These are phyloP conservation scores for Clonostachys chloroleuca DNA, from an alignment of 2,329 filamentous ascomycete species.

Conservation along the genomic window DNA sequence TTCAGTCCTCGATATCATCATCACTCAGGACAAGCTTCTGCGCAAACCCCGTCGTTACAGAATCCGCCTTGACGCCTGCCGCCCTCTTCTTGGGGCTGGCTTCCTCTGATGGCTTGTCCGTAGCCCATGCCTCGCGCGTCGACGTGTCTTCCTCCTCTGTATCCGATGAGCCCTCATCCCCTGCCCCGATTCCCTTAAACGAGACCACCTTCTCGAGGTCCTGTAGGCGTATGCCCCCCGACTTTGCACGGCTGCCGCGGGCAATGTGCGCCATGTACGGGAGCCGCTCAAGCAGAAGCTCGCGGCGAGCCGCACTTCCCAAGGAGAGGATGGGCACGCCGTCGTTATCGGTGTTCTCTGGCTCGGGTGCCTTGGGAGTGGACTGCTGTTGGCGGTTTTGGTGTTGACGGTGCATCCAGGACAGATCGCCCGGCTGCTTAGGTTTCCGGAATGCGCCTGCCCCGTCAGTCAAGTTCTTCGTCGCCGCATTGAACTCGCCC, in stretches of 20 bases:
- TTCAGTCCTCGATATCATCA: conserved; percentile 77
- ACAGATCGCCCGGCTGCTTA: conserved; percentile 16
- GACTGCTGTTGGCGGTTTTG: conserved; percentile 8
- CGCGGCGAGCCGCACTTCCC: conserved; percentile 62
- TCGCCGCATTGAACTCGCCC: conserved; percentile 36
- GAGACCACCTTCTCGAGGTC: conserved; percentile 66
- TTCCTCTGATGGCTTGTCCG: conserved; percentile 55
- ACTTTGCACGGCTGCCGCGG: conserved; percentile 33
- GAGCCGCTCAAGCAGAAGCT: conserved; percentile 79
- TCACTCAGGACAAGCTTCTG: conserved; percentile 72
- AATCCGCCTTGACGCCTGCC: conserved; percentile 26
- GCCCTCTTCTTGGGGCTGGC: conserved; percentile 42
- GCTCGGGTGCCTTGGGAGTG: conserved; percentile 8
- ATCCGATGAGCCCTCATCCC: conserved; percentile 37
- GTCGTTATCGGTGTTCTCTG: conserved; percentile 3
- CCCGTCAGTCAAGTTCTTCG: conserved; percentile 34
- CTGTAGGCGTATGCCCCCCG: conserved; percentile 32
- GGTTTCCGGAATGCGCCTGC: conserved; percentile 44
- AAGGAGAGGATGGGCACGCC: conserved; percentile 47
- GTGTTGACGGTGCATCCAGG: conserved; percentile 27
- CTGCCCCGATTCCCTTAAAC: conserved; percentile 55
- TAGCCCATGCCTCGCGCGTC: conserved; percentile 51
- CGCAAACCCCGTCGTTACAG: conserved; percentile 39
- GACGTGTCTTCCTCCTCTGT: conserved; percentile 33
- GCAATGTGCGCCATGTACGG: conserved; percentile 77